These are phyloP conservation scores for Crithidia bombi DNA, from an alignment of 208 protist genomes.

Conservation along the genomic window DNA sequence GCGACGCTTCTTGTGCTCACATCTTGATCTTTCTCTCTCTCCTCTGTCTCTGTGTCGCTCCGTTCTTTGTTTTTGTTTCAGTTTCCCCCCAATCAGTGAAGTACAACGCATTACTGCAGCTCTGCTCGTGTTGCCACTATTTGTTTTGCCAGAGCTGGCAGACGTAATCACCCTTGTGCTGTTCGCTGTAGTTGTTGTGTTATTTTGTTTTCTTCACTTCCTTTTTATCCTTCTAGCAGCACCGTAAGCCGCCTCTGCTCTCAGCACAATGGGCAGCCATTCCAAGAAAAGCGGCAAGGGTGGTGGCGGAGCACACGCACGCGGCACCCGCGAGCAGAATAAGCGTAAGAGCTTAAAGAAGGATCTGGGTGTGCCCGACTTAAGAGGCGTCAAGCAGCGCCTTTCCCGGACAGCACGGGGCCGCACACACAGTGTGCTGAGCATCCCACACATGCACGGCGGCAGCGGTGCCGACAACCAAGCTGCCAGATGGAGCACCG, in stretches of 20 bases:
- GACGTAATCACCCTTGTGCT: too few relatives aligned
- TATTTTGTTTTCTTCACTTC: constrained; percentile 9
- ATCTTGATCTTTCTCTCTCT: too few relatives aligned
- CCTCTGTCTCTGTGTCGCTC: too few relatives aligned
- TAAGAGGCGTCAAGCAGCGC: constrained; percentile 67
- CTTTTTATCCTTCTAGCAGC: neutral
- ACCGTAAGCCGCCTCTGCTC: neutral
- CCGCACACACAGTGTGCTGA: constrained; percentile 75
- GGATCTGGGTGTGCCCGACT: constrained; percentile 81
- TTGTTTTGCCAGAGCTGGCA: too few relatives aligned
- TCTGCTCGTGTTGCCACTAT: too few relatives aligned
- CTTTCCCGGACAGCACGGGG: constrained; percentile 66
- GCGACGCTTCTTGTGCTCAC: too few relatives aligned
- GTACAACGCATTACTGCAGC: too few relatives aligned
- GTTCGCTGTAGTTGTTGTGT: neutral
- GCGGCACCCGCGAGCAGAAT: constrained; percentile 33
- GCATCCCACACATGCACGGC: constrained; percentile 44
- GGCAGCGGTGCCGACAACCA: constrained; percentile 7
- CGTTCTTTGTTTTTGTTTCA: too few relatives aligned
- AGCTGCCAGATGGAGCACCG: neutral
- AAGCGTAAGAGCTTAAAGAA: constrained; percentile 66
- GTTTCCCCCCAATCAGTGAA: too few relatives aligned
- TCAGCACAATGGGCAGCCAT: constrained; percentile 74
- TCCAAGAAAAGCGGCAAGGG: constrained; percentile 88
- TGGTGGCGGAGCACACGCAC: constrained; percentile 58